Conservation (phyloP, 2,329 filamentous ascomycete genomes). For the Eutypella sp. region DNA sequence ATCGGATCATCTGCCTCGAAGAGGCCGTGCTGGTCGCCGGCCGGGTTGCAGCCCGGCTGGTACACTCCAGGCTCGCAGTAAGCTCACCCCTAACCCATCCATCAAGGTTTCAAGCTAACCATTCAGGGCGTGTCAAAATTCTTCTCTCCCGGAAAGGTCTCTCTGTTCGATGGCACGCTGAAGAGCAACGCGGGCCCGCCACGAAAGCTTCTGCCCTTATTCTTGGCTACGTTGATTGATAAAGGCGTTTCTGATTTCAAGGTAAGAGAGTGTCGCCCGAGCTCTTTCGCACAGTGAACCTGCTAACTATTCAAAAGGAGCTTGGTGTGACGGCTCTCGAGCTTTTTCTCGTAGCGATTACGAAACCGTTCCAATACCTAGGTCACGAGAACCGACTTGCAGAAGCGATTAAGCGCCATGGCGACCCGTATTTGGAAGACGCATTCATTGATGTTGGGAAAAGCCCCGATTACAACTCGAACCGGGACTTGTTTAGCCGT, state of each 20-base stretch:
- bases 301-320: slow-evolving; percentile 24
- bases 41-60: slow-evolving; percentile 40
- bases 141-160: slow-evolving; percentile 44
- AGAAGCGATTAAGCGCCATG: slow-evolving; percentile 37
- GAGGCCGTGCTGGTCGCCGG: slow-evolving; percentile 41
- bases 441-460: slow-evolving; percentile 31
- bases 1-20: slow-evolving; percentile 34
- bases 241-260: slow-evolving; percentile 42
- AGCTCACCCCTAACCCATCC: slow-evolving; percentile 15
- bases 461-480: slow-evolving; percentile 43
- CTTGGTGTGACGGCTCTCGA: slow-evolving; percentile 41
- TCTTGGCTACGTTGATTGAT: slow-evolving; percentile 45
- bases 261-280: slow-evolving; percentile 17
- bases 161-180: slow-evolving; percentile 41
- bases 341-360: slow-evolving; percentile 49
- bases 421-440: slow-evolving; percentile 39
- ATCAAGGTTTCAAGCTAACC: slow-evolving; percentile 15
- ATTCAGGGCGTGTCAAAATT: slow-evolving; percentile 37
- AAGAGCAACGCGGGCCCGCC: slow-evolving; percentile 35
- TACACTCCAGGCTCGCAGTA: slow-evolving; percentile 38
- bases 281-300: background rate
- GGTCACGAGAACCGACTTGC: slow-evolving; percentile 47
- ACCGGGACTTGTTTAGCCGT: slow-evolving; percentile 45
- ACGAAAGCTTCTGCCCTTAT: slow-evolving; percentile 45
- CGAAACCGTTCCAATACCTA: slow-evolving; percentile 42